These are phyloP conservation scores for Colletotrichum tropicale DNA, from an alignment of 2,329 filamentous ascomycete species.

Conservation along the genomic window DNA sequence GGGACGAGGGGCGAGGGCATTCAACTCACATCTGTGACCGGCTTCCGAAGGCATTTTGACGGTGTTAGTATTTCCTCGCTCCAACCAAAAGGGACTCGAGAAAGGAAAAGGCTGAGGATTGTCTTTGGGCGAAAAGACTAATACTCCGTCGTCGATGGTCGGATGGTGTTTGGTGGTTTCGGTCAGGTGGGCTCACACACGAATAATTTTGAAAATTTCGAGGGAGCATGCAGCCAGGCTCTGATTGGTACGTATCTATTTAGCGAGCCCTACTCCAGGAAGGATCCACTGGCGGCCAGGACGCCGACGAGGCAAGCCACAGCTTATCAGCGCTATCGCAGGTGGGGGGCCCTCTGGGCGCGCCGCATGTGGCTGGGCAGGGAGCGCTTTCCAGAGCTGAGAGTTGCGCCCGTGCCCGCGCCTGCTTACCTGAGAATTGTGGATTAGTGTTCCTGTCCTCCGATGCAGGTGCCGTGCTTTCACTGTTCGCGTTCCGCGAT, in stretches of 20 bases:
- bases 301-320: not conserved
- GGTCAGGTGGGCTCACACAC: not conserved
- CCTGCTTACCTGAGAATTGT: not conserved
- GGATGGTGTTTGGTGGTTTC: slow-evolving; percentile 1
- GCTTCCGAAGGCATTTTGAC: slow-evolving; percentile 87
- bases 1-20: slow-evolving; percentile 3
- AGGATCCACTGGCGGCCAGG: not conserved
- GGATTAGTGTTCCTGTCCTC: not conserved
- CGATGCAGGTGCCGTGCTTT: not conserved
- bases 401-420: not conserved
- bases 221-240: not conserved
- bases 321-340: not conserved
- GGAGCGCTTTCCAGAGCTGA: not conserved
- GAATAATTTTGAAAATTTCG: not conserved
- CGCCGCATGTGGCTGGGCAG: not conserved
- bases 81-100: slow-evolving; percentile 46
- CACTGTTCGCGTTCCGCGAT: not conserved
- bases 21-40: slow-evolving; percentile 84
- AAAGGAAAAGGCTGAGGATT: slow-evolving; percentile 43
- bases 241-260: not conserved
- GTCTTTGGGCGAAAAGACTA: slow-evolving; percentile 38
- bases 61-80: slow-evolving; percentile 50
- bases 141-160: slow-evolving; percentile 23
- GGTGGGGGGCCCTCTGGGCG: not conserved
- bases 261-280: not conserved